Evolutionary conservation across 176 grass and related monocot genomes (phyloP).

Genomic region (Saccharum spontaneum): DNA sequence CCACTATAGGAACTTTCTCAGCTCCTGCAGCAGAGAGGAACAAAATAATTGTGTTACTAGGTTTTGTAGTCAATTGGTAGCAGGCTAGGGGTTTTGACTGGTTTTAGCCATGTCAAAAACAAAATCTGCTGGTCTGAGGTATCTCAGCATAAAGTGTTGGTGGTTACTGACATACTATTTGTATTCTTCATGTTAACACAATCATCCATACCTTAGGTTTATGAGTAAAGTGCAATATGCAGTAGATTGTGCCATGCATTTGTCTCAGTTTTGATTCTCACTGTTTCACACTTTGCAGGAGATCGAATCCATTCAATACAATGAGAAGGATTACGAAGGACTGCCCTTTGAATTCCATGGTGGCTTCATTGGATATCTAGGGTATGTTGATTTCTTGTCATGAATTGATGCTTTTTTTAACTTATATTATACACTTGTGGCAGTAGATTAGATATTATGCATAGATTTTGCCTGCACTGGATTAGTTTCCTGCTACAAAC

Average conservation of each 20-base stretch:
- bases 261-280: not conserved
- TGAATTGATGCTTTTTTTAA: not conserved
- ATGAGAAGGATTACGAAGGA: constrained; percentile 80
- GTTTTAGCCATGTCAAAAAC: not conserved
- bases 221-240: constrained; percentile 7
- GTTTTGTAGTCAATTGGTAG: not conserved
- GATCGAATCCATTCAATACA: constrained; percentile 72
- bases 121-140: not conserved
- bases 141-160: not conserved
- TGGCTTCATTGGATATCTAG: constrained; percentile 91
- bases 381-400: constrained; percentile 53
- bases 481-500: not conserved
- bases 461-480: not conserved
- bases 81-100: constrained; percentile 7
- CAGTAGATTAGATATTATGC: not conserved
- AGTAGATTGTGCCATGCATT: not conserved
- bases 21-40: not conserved
- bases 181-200: not conserved
- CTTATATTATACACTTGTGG: not conserved
- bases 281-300: constrained; percentile 53
- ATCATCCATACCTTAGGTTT: not conserved
- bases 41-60: constrained; percentile 1
- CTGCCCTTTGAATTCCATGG: constrained; percentile 93
- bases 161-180: not conserved
- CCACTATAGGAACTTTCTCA: not conserved